Conservation (phyloP, 768 basidiomycete species). For the Podaxis rugospora region DNA sequence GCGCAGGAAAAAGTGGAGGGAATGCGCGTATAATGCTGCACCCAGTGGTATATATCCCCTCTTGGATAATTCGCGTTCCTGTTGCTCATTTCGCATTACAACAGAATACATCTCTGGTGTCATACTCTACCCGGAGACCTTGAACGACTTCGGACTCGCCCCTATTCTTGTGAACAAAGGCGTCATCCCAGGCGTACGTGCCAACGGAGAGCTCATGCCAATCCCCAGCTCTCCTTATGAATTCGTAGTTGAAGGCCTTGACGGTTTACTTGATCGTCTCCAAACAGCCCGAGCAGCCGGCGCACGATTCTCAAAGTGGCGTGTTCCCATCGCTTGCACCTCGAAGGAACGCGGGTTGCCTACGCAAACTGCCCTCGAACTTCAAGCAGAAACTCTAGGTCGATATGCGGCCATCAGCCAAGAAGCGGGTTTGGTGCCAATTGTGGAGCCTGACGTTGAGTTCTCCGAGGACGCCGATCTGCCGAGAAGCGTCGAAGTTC, state of each 20-base stretch:
- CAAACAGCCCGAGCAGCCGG: conserved; percentile 39
- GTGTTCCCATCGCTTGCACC: conserved; percentile 44
- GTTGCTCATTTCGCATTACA: conserved; percentile 11
- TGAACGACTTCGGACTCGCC: conserved; percentile 45
- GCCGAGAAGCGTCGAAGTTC: conserved; percentile 39
- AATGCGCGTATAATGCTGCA: conserved; percentile 37
- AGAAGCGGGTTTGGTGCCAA: conserved; percentile 46
- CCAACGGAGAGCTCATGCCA: conserved; percentile 44
- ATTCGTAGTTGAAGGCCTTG: conserved; percentile 46
- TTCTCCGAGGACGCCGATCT: conserved; percentile 44
- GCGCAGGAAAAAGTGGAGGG: conserved; percentile 38
- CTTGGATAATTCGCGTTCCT: neutral
- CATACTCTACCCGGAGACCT: conserved; percentile 45
- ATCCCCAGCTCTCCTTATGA: conserved; percentile 40
- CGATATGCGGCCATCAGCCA: conserved; percentile 48
- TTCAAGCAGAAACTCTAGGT: conserved; percentile 42
- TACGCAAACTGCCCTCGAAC: conserved; percentile 35
- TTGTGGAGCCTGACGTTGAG: conserved; percentile 50
- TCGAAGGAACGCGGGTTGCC: conserved; percentile 30
- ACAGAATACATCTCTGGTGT: conserved; percentile 45
- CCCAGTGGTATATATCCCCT: conserved; percentile 28
- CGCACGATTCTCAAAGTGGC: conserved; percentile 49
- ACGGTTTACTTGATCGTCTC: conserved; percentile 36
- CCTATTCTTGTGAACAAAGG: conserved; percentile 37
- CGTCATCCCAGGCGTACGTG: conserved; percentile 46